A percentile compares a stretch with the other conserved stretches of the same genome.
Evolutionary conservation across 2,329 filamentous ascomycete genomes (phyloP).

Genomic region (Paracoccidioides brasiliensis): DNA sequence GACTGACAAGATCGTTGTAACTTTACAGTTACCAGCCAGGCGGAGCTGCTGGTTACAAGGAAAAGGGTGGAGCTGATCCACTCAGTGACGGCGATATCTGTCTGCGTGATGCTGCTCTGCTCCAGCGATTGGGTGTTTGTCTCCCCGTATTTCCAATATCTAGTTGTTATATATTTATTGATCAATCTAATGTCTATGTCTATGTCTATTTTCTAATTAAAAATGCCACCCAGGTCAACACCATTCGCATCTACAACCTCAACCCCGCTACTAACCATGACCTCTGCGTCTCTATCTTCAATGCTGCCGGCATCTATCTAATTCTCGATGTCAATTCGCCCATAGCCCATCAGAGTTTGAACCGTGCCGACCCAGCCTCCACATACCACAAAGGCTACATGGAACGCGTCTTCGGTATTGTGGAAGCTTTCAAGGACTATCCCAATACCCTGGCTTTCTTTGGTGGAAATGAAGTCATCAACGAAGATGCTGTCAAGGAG

Average conservation of each 20-base stretch:
- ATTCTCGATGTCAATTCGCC: conserved; percentile 54
- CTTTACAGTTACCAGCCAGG: conserved; percentile 46
- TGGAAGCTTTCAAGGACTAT: conserved; percentile 55
- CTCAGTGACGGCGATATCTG: conserved; percentile 45
- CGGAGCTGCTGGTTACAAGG: conserved; percentile 45
- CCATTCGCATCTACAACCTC: conserved; percentile 53
- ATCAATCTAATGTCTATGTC: not conserved
- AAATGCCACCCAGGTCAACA: conserved; percentile 37
- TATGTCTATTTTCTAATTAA: conserved; percentile 1
- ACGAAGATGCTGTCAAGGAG: conserved; percentile 41
- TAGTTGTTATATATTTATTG: not conserved
- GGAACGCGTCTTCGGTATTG: conserved; percentile 46
- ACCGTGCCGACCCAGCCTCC: conserved; percentile 41
- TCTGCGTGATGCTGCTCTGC: conserved; percentile 49
- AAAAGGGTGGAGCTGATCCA: conserved; percentile 38
- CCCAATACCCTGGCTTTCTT: conserved; percentile 56
- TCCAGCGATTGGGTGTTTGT: conserved; percentile 47
- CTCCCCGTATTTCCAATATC: not conserved
- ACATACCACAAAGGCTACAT: conserved; percentile 46
- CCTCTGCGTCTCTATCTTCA: conserved; percentile 51
- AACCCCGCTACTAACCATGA: conserved; percentile 48
- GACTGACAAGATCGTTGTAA: not conserved
- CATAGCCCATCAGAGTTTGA: conserved; percentile 41
- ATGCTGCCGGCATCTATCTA: conserved; percentile 53
- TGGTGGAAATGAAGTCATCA: conserved; percentile 56